A percentile compares a stretch with the other conserved stretches of the same genome.
Conservation (phyloP, 805 yeast genomes). For the Candida fluviatilis region DNA sequence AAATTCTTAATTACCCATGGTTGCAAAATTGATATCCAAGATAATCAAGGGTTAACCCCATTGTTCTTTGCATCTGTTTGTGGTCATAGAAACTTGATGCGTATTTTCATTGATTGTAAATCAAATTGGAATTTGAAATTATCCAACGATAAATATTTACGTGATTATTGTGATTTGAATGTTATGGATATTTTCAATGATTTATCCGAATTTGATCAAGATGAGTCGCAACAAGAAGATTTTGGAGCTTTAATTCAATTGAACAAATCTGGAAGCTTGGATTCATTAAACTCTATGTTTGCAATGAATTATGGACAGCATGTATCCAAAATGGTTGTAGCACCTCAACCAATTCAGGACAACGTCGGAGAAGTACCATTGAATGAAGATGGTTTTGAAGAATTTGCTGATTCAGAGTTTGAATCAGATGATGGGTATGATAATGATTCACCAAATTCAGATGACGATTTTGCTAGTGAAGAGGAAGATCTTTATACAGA, state of each 20-base stretch:
- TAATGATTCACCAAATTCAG: conserved; percentile 8
- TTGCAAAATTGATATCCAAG: conserved; percentile 65
- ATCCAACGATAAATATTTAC: conserved; percentile 42
- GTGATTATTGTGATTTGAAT: conserved; percentile 42
- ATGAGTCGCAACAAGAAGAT: conserved; percentile 7
- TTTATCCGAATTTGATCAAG: conserved; percentile 15
- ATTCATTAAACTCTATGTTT: conserved; percentile 38
- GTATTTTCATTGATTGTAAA: conserved; percentile 57
- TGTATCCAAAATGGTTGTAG: conserved; percentile 35
- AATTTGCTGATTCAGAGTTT: conserved; percentile 28
- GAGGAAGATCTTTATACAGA: conserved; percentile 8
- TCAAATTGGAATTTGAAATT: conserved; percentile 54
- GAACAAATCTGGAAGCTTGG: conserved; percentile 31
- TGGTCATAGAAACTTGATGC: conserved; percentile 68
- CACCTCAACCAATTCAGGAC: conserved; percentile 5
- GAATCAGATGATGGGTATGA: conserved; percentile 21
- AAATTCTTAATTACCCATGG: conserved; percentile 64
- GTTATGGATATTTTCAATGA: conserved; percentile 37
- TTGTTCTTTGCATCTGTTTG: conserved; percentile 78
- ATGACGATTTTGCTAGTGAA: conserved; percentile 9
- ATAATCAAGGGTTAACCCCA: conserved; percentile 81
- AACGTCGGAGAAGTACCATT: background rate
- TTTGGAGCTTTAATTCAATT: conserved; percentile 12
- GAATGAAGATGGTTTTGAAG: conserved; percentile 18
- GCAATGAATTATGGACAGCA: conserved; percentile 35